Conservation (phyloP, 2,329 filamentous ascomycete genomes). For the Fusarium denticulatum region DNA sequence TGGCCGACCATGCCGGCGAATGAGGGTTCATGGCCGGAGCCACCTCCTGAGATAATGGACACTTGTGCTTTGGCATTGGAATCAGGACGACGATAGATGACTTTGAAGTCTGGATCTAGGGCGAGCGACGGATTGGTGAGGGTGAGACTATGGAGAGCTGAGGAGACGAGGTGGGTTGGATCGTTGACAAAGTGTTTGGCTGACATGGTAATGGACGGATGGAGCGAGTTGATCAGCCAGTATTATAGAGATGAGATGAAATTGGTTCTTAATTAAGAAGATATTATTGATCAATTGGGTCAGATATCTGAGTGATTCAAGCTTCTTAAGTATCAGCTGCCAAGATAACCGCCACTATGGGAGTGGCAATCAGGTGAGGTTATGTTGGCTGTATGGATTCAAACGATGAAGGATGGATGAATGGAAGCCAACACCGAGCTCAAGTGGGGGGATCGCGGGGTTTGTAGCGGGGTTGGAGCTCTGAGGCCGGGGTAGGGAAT, state of each 20-base stretch:
- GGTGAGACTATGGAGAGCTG: constrained; percentile 80
- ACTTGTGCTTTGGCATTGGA: constrained; percentile 67
- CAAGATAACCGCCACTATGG: not conserved
- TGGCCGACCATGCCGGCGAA: constrained; percentile 87
- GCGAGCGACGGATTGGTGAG: constrained; percentile 85
- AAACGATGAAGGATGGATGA: constrained; percentile 5
- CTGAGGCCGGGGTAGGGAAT: constrained; percentile 15
- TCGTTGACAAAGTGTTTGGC: constrained; percentile 91
- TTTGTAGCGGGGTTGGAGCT: constrained; percentile 15
- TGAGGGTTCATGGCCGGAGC: constrained; percentile 88
- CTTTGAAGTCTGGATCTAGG: constrained; percentile 82
- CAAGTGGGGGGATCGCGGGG: constrained; percentile 28
- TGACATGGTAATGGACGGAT: constrained; percentile 52
- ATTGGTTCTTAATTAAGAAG: not conserved
- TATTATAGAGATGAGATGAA: not conserved
- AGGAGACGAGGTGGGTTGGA: constrained; percentile 78
- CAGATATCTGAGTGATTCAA: not conserved
- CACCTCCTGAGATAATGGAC: constrained; percentile 87
- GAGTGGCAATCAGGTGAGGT: not conserved
- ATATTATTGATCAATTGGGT: not conserved
- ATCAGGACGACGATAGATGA: constrained; percentile 77
- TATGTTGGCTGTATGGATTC: constrained; percentile 1
- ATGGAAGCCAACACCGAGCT: not conserved
- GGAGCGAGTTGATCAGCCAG: not conserved
- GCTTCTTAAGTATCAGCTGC: constrained; percentile 6